Conservation (phyloP, 1,284 basidiomycete genomes). For the Sporisorium iseilematis-ciliati region DNA sequence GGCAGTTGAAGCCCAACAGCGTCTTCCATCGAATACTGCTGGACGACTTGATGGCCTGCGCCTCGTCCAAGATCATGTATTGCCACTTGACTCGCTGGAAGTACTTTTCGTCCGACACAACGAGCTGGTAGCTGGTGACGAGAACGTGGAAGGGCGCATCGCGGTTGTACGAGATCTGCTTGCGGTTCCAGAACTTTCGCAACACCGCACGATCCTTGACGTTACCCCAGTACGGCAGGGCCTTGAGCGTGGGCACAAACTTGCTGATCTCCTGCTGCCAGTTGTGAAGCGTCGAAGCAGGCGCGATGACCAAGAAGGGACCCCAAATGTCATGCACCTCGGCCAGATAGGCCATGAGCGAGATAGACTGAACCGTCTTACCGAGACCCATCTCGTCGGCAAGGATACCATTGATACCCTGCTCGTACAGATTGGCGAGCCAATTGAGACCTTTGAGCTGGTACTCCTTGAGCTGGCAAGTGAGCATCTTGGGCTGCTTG, state of each 20-base stretch:
- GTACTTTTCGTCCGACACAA: conserved; percentile 97
- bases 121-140: conserved; percentile 96
- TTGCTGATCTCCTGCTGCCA: conserved; percentile 99
- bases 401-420: conserved; percentile 79
- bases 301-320: conserved; percentile 98
- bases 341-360: conserved; percentile 93
- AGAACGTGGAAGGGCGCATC: conserved; percentile 97
- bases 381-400: conserved; percentile 84
- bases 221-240: conserved; percentile 97
- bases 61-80: conserved; percentile 99
- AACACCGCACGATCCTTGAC: conserved; percentile 95
- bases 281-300: conserved; percentile 96
- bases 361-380: conserved; percentile 98
- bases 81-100: conserved; percentile 99
- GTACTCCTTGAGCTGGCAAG: conserved; percentile 97
- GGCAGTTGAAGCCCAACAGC: conserved; percentile 92
- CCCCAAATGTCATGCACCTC: conserved; percentile 99
- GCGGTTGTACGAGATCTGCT: conserved; percentile 93
- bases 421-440: conserved; percentile 97
- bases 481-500: conserved; percentile 94
- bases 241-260: conserved; percentile 93
- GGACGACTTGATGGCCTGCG: conserved; percentile 99
- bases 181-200: conserved; percentile 98
- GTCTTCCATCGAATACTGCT: conserved; percentile 99
- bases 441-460: conserved; percentile 98